Base-by-base conservation (phyloP, 768 basidiomycete genomes). In the Trametes maxima region DNA sequence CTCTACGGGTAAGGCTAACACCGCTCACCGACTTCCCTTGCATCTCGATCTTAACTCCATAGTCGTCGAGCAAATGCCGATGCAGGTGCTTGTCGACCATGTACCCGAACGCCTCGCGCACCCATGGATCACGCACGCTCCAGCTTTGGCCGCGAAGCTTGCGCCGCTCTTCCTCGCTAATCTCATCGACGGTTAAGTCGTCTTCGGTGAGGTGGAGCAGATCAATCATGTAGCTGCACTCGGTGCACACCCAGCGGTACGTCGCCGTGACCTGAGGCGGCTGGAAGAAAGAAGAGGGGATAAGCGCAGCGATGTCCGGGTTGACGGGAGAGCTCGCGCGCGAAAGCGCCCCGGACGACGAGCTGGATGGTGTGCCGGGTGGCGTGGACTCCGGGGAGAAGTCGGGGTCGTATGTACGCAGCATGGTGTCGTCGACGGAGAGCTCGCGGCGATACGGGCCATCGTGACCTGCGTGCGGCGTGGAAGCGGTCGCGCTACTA, bases 191-290 rank as follows among this genome's bases (percentile, higher is more conserved):
- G 21, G 47, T 50, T 5, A 81, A 57, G 48, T 80, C 70, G 24
- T 78, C 75, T 14, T 73, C 70, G 5, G 71, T 72, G 36, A 80
- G 72, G 35, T 77, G 59, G 36, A 82, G 71, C 13, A 88, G 64
- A 69, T 87, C 77, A 51, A 87, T 78, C 0, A 63, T 47, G 60
- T 81, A 77, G 5, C 59, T 21, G 69, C 87, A 88, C 7, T 77
- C 66, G 11, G 80, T 78, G 65, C 87, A 88, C 63, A 72, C 69
- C 87, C 87, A 88, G 21, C 73, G 74, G 60, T 84, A 78, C 28
- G 79, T 72, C 2, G 78, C 78, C 7, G 71, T 69, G 10, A 76
- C 78, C 40, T 85, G 71, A 0, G 64, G 58, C 0, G 73, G 69
- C 10, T 67, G 49, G 39, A 69, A 72, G 49, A 77, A 69, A 50